Conservation (phyloP, 371 early-diverging fungal species). For the Lichtheimia ramosa region DNA sequence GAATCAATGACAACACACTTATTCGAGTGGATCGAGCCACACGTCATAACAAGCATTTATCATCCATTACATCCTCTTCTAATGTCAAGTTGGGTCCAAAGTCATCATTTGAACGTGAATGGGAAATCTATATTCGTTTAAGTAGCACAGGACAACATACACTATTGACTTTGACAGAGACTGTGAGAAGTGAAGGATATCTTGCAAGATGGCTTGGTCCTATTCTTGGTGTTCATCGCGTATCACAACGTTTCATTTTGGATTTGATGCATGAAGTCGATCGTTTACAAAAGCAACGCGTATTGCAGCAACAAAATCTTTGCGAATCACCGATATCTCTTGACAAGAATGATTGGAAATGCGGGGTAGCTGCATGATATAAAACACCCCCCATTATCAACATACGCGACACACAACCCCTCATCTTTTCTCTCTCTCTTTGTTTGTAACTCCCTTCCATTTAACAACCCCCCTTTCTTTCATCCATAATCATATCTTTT, state of each 20-base stretch:
- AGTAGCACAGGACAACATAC: not conserved
- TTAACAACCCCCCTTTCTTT: not conserved
- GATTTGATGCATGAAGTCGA: slow-evolving; percentile 20
- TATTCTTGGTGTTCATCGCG: slow-evolving; percentile 19
- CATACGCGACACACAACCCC: not conserved
- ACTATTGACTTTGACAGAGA: slow-evolving; percentile 15
- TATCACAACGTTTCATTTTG: slow-evolving; percentile 18
- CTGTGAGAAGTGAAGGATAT: slow-evolving; percentile 14
- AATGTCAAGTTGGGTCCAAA: slow-evolving; percentile 3
- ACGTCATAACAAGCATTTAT: not conserved
- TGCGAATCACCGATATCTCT: slow-evolving; percentile 14
- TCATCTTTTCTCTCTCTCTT: not conserved
- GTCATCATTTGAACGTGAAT: slow-evolving; percentile 17
- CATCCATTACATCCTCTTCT: not conserved
- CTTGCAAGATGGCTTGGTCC: slow-evolving; percentile 25
- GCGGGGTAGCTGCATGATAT: not conserved
- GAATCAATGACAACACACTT: slow-evolving; percentile 4
- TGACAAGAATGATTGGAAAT: not conserved
- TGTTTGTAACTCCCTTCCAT: not conserved
- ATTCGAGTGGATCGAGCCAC: slow-evolving; percentile 15
- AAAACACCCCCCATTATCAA: not conserved
- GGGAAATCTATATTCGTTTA: slow-evolving; percentile 16
- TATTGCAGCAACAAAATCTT: slow-evolving; percentile 6
- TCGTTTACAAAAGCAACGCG: slow-evolving; percentile 15
- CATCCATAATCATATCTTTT: not conserved